phyloP scores from a whole-genome alignment of 257 asterid species.

The Salvia miltiorrhiza region DNA sequence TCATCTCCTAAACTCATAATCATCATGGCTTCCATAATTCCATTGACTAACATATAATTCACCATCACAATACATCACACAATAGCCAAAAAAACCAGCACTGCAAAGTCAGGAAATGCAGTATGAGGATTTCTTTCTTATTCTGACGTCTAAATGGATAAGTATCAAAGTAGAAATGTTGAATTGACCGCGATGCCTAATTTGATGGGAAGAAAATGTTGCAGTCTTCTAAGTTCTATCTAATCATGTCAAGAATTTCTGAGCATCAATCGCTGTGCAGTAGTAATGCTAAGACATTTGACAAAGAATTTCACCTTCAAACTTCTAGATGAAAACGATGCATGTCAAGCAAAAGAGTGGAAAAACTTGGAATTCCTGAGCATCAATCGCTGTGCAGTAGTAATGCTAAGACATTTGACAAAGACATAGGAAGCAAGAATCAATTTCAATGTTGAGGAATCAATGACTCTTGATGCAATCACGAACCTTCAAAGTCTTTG shows the following conservation, averaged over 20 bases:
- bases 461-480: background rate
- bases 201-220: background rate
- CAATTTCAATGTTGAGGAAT: background rate
- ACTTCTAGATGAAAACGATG: background rate
- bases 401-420: background rate
- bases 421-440: background rate
- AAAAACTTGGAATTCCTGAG: background rate
- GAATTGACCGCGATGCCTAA: background rate
- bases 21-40: conserved; percentile 6
- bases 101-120: background rate
- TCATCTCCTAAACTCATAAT: background rate
- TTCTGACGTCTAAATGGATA: conserved; percentile 8
- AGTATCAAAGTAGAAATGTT: background rate
- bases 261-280: background rate
- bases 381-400: background rate
- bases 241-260: background rate
- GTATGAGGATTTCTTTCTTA: background rate
- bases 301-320: background rate
- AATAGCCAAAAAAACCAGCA: background rate
- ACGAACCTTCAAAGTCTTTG: background rate
- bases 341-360: background rate
- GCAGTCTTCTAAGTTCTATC: background rate
- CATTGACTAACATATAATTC: conserved; percentile 18
- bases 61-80: conserved; percentile 18
- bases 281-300: background rate